Evolutionary conservation across 2,329 filamentous ascomycete species (phyloP), one percentile per base, ranked within the genome.

Genomic region (Xylaria sp.): DNA sequence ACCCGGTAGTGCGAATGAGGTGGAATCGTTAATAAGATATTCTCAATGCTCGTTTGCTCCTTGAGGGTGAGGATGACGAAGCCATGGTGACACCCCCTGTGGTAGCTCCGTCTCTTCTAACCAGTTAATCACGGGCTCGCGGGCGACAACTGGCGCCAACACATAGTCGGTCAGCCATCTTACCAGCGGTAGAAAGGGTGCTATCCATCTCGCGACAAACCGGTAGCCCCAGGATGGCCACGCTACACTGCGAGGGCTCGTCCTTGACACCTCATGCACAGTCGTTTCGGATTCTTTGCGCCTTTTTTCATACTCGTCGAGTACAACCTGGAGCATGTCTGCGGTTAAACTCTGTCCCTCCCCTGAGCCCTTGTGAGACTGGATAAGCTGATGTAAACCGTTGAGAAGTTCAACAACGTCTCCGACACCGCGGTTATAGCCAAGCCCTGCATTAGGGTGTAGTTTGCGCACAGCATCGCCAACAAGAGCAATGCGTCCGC

Each of bases 401-500:
- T 77, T 77, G 12, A 63, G 71, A 1, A 77, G 71, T 5, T 71
- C 70, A 9, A 74, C 71, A 11, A 73, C 66, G 48, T 77, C 75
- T 47, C 72, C 68, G 1, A 78, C 68, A 7, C 75, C 78, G 61
- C 75, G 74, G 63, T 80, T 80, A 34, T 75, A 74, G 3, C 78
- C 77, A 5, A 77, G 72, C 3, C 77, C 78, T 4, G 75, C 71
- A 48, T 78, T 75, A 1, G 78, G 75, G 2, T 78, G 78, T 34
- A 79, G 68, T 57, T 80, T 80, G 54, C 79, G 78, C 7, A 75
- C 75, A 14, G 79, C 74, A 61, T 81, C 79, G 4, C 79, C 78
- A 11, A 75, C 75, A 3, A 80, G 75, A 4, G 78, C 78, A 34
- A 79, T 70, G 3, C 78, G 72, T 12, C 71, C 73, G 17, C 57